These are phyloP conservation scores for Eucalyptus dawsonii DNA, from an alignment of 345 rosid species.

Conservation along the genomic window DNA sequence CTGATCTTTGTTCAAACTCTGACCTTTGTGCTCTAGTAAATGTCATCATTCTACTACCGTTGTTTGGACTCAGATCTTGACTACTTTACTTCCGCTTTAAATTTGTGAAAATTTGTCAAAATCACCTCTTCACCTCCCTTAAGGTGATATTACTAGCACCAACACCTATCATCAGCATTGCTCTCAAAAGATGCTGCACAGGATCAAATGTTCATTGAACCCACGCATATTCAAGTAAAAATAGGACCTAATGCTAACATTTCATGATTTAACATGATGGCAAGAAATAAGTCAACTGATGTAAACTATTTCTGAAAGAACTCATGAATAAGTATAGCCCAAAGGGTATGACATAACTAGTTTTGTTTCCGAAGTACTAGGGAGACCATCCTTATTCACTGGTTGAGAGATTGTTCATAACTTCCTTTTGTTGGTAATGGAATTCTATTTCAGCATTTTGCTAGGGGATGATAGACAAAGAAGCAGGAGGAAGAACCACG, in stretches of 20 bases:
- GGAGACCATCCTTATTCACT: neutral
- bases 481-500: neutral
- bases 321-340: neutral
- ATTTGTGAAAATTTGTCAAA: too few species aligned
- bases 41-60: too few species aligned
- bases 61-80: too few species aligned
- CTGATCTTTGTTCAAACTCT: too few species aligned
- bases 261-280: neutral
- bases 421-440: neutral
- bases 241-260: neutral
- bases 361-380: neutral
- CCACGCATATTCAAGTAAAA: neutral
- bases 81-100: too few species aligned
- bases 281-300: neutral
- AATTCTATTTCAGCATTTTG: neutral
- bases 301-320: neutral
- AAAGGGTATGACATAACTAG: neutral
- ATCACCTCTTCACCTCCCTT: too few species aligned
- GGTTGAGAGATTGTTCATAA: neutral
- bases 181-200: conserved; percentile 85
- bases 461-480: neutral
- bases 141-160: too few species aligned
- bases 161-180: conserved; percentile 74
- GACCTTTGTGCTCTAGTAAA: too few species aligned
- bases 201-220: neutral